A percentile compares a stretch with the other conserved stretches of the same genome.
phyloP scores from a whole-genome alignment of 1,284 basidiomycete genomes.

The Marasmius oreades region DNA sequence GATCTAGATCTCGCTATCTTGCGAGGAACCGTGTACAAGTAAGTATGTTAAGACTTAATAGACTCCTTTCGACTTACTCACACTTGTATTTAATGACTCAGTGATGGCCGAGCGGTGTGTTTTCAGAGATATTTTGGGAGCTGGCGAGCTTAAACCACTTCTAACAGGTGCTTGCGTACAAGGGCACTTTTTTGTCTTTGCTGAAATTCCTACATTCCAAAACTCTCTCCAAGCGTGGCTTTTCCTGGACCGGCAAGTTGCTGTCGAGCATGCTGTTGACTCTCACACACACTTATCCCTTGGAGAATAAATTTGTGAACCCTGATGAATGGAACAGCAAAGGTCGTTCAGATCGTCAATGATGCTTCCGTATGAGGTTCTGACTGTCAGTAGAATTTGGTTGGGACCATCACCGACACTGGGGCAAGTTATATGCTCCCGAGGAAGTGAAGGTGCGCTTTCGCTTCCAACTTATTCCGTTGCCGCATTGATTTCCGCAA shows the following conservation, averaged over 20 bases:
- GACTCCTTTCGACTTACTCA: slow-evolving; percentile 6
- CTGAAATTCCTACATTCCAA: slow-evolving; percentile 67
- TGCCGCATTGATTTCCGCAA: neutral
- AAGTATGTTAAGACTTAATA: slow-evolving; percentile 24
- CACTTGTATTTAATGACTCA: slow-evolving; percentile 21
- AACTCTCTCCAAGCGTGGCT: slow-evolving; percentile 82
- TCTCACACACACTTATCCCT: slow-evolving; percentile 78
- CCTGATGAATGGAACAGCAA: slow-evolving; percentile 74
- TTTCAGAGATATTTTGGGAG: slow-evolving; percentile 1
- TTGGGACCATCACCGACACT: slow-evolving; percentile 69
- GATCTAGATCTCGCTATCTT: slow-evolving; percentile 64
- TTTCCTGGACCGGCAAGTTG: slow-evolving; percentile 78
- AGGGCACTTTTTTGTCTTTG: slow-evolving; percentile 61
- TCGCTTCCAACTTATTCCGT: neutral
- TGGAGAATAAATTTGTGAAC: slow-evolving; percentile 84
- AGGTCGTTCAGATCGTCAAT: slow-evolving; percentile 40
- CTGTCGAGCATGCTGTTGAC: slow-evolving; percentile 75
- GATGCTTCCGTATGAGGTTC: neutral
- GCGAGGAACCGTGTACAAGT: slow-evolving; percentile 69
- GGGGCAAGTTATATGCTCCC: slow-evolving; percentile 69
- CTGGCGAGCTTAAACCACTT: neutral
- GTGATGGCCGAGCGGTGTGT: slow-evolving; percentile 62
- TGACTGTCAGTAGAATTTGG: slow-evolving; percentile 56
- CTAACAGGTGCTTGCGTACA: slow-evolving; percentile 58
- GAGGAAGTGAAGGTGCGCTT: slow-evolving; percentile 52